phyloP scores from a whole-genome alignment of 2,329 filamentous ascomycete genomes.

The Pseudovirgaria hyperparasitica region DNA sequence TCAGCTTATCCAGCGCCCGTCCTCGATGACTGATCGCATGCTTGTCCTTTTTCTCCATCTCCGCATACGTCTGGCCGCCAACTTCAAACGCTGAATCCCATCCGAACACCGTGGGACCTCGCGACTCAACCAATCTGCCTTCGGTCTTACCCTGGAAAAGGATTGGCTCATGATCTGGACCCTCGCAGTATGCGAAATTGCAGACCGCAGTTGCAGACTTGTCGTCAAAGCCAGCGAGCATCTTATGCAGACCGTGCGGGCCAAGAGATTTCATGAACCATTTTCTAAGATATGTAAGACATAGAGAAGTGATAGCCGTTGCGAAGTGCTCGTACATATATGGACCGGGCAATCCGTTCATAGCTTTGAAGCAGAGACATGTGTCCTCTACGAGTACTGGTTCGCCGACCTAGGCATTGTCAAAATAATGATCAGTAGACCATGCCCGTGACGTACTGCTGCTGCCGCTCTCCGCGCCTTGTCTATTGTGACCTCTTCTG shows the following conservation, averaged over 20 bases:
- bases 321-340: conserved; percentile 62
- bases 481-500: conserved; percentile 81
- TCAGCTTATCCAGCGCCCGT: conserved; percentile 76
- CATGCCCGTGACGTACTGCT: conserved; percentile 38
- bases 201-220: conserved; percentile 89
- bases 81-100: conserved; percentile 98
- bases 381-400: conserved; percentile 95
- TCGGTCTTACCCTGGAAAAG: conserved; percentile 86
- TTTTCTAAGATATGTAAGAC: conserved; percentile 48
- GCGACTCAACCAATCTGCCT: conserved; percentile 70
- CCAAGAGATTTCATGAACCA: conserved; percentile 83
- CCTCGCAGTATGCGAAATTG: conserved; percentile 85
- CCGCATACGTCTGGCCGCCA: conserved; percentile 74
- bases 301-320: background rate
- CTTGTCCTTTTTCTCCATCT: conserved; percentile 83
- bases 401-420: conserved; percentile 51
- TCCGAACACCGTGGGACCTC: conserved; percentile 72
- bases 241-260: conserved; percentile 74
- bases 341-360: conserved; percentile 82
- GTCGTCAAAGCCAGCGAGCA: conserved; percentile 78
- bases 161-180: conserved; percentile 70
- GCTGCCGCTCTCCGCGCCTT: conserved; percentile 79
- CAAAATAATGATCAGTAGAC: conserved; percentile 1
- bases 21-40: conserved; percentile 88
- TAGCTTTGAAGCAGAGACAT: conserved; percentile 80